phyloP scores from a whole-genome alignment of 805 yeast genomes.

The Candida rishiriensis region DNA sequence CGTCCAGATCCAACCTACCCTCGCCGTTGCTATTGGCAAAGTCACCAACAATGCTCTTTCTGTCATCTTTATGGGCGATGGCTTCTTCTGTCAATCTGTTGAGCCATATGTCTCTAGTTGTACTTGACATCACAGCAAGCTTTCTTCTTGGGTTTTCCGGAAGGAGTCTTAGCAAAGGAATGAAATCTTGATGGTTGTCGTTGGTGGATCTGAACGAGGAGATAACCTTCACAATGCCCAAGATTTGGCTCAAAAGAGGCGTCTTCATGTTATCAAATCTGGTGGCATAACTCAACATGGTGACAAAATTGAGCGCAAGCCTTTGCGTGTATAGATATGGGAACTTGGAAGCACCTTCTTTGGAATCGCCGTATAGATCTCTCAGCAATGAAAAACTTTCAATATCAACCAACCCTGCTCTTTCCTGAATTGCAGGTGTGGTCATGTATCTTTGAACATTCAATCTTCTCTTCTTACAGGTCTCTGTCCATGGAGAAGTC shows the following conservation, averaged over 20 bases:
- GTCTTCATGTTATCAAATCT: conserved; percentile 30
- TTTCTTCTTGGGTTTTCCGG: conserved; percentile 27
- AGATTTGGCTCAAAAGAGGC: conserved; percentile 25
- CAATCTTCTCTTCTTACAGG: conserved; percentile 31
- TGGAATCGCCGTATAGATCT: conserved; percentile 19
- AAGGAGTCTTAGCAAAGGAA: conserved; percentile 30
- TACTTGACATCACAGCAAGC: conserved; percentile 24
- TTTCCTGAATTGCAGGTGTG: conserved; percentile 32
- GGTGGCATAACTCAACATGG: conserved; percentile 37
- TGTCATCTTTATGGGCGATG: conserved; percentile 17
- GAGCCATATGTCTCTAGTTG: conserved; percentile 30
- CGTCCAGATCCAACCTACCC: conserved; percentile 17
- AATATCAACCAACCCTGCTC: conserved; percentile 30
- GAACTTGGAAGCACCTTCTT: conserved; percentile 13
- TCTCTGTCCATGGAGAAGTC: conserved; percentile 39
- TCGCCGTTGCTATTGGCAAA: conserved; percentile 28
- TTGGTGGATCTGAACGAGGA: conserved; percentile 33
- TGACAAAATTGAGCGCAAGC: conserved; percentile 34
- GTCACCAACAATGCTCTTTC: conserved; percentile 32
- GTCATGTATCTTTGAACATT: conserved; percentile 37
- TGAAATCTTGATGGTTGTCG: conserved; percentile 34
- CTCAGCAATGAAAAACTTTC: conserved; percentile 31
- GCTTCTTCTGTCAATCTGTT: conserved; percentile 25
- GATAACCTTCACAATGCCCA: conserved; percentile 27
- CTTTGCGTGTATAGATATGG: conserved; percentile 30